Conservation (phyloP, 1,139 yeast species). For the Magnusiomyces suaveolens region DNA sequence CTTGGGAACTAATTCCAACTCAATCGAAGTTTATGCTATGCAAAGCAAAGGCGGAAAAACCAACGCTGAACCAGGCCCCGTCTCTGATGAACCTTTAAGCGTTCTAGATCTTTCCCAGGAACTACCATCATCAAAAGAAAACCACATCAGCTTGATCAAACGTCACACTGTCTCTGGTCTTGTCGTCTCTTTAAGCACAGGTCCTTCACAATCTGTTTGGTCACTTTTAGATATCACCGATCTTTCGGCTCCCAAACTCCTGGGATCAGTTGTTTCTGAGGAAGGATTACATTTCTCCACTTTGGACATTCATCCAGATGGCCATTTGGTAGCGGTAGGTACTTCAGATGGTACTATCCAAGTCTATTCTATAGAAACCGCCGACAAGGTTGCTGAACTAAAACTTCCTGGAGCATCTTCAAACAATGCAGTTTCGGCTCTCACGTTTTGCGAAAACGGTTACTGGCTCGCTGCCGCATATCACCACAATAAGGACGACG, state of each 20-base stretch:
- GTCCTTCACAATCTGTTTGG: constrained; percentile 1
- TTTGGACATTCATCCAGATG: constrained; percentile 50
- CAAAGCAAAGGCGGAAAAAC: not conserved
- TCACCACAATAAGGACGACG: constrained; percentile 20
- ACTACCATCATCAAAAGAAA: constrained; percentile 14
- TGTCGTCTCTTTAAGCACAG: not conserved
- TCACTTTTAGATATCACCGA: not conserved
- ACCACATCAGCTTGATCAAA: constrained; percentile 10
- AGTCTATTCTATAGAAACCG: constrained; percentile 39
- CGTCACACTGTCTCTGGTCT: constrained; percentile 4
- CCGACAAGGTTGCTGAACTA: constrained; percentile 36
- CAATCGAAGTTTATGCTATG: constrained; percentile 12
- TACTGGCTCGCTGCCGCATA: constrained; percentile 44
- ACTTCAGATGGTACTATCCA: constrained; percentile 34
- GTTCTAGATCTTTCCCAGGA: not conserved
- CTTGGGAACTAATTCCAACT: constrained; percentile 19
- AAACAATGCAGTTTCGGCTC: constrained; percentile 29
- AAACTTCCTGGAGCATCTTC: constrained; percentile 23
- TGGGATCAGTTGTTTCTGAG: not conserved
- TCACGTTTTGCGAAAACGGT: constrained; percentile 59
- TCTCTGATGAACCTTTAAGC: not conserved
- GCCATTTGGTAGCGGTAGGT: constrained; percentile 48
- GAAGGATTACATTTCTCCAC: constrained; percentile 6
- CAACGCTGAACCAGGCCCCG: not conserved
- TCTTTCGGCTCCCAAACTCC: not conserved